phyloP scores from a whole-genome alignment of 352 stramenopile genomes.

The Pythium diclinum region DNA sequence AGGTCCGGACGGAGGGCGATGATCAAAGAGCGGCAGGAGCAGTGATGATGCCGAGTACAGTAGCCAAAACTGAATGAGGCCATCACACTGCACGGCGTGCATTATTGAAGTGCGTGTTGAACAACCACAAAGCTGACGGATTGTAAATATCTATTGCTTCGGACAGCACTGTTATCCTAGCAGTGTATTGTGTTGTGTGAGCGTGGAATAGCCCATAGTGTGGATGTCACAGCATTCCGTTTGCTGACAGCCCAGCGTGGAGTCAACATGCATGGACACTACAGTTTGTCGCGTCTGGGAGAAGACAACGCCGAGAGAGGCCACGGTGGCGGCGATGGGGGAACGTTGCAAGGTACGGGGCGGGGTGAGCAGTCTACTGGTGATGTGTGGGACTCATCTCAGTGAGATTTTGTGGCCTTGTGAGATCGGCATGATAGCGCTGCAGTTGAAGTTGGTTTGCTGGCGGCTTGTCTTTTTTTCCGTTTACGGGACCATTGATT shows the following conservation, averaged over 20 bases:
- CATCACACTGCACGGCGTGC: too few relatives aligned
- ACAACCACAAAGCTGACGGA: too few relatives aligned
- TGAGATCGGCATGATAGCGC: slow-evolving; percentile 1
- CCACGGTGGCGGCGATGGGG: too few relatives aligned
- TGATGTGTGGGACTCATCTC: not conserved
- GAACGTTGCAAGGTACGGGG: too few relatives aligned
- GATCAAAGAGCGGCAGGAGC: not conserved
- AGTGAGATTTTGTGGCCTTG: not conserved
- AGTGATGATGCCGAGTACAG: not conserved
- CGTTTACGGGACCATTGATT: not conserved
- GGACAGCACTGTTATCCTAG: too few relatives aligned
- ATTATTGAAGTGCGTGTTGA: too few relatives aligned
- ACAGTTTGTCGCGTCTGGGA: not conserved
- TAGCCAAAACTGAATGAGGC: not conserved
- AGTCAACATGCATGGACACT: too few relatives aligned
- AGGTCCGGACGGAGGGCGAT: not conserved
- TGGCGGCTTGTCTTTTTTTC: not conserved
- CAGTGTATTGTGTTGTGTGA: too few relatives aligned
- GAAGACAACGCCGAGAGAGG: not conserved
- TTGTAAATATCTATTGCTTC: too few relatives aligned
- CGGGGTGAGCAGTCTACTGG: too few relatives aligned
- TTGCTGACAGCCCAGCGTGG: not conserved
- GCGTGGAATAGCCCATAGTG: too few relatives aligned
- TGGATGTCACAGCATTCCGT: not conserved
- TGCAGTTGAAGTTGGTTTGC: slow-evolving; percentile 1